These are phyloP conservation scores for Salvia rosmarinus DNA, from an alignment of 257 asterid species.

Conservation along the genomic window DNA sequence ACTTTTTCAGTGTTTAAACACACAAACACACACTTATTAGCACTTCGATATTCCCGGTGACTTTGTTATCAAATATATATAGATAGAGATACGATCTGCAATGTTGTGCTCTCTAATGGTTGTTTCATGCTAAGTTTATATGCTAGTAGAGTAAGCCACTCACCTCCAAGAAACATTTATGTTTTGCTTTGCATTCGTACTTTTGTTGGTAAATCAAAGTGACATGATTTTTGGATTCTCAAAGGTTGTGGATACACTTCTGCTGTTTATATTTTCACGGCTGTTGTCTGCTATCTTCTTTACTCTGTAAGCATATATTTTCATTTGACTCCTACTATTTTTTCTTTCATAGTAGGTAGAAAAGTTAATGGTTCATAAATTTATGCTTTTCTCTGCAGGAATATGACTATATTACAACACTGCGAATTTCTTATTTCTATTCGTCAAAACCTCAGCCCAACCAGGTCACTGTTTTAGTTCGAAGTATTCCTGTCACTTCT, in stretches of 20 bases:
- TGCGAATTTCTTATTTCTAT: slow-evolving; percentile 69
- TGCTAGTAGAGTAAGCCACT: slow-evolving; percentile 21
- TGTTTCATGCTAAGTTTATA: slow-evolving; percentile 4
- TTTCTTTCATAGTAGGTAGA: slow-evolving; percentile 17
- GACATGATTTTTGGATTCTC: slow-evolving; percentile 42
- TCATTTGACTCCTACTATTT: slow-evolving; percentile 6
- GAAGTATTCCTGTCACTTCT: slow-evolving; percentile 76
- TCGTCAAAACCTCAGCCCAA: slow-evolving; percentile 75
- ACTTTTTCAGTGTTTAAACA: neutral
- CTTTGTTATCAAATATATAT: neutral
- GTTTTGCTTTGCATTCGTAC: neutral
- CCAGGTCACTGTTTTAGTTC: slow-evolving; percentile 85
- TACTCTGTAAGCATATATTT: slow-evolving; percentile 70
- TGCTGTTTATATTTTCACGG: slow-evolving; percentile 86
- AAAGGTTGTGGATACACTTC: slow-evolving; percentile 97
- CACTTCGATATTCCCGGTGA: neutral
- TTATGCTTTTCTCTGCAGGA: slow-evolving; percentile 63
- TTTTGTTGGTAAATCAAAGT: slow-evolving; percentile 30
- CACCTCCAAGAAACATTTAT: neutral
- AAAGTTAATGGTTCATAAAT: slow-evolving; percentile 21
- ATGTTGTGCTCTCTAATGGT: neutral
- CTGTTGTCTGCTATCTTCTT: slow-evolving; percentile 93
- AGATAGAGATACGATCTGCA: neutral
- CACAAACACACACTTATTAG: neutral
- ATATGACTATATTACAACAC: slow-evolving; percentile 71